phyloP scores from a whole-genome alignment of 1,139 yeast genomes.

The Ogataea hybrid region DNA sequence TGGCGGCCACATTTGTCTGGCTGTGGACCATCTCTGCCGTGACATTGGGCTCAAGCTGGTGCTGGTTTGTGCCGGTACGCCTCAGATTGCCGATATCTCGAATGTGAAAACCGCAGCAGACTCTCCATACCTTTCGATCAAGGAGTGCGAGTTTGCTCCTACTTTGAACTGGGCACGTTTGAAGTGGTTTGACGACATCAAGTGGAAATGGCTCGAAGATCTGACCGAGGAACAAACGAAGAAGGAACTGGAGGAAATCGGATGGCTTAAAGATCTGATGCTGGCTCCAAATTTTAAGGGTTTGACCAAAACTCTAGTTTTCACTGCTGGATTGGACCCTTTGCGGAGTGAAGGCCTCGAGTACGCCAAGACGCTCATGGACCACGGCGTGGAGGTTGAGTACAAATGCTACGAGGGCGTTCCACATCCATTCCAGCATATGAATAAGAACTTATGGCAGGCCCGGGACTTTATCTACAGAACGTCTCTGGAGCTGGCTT shows the following conservation, averaged over 20 bases:
- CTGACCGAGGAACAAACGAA: slow-evolving; percentile 16
- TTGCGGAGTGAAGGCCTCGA: slow-evolving; percentile 34
- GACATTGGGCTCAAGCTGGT: slow-evolving; percentile 27
- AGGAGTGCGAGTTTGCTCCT: slow-evolving; percentile 31
- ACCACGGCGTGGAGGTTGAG: slow-evolving; percentile 28
- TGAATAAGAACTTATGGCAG: slow-evolving; percentile 19
- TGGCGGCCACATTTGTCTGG: slow-evolving; percentile 28
- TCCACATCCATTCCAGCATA: slow-evolving; percentile 31
- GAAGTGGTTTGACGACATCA: slow-evolving; percentile 31
- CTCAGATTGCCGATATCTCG: slow-evolving; percentile 31
- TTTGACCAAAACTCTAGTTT: slow-evolving; percentile 31
- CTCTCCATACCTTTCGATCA: slow-evolving; percentile 28
- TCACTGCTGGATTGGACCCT: slow-evolving; percentile 34
- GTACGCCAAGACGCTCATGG: slow-evolving; percentile 31
- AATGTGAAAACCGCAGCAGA: slow-evolving; percentile 22
- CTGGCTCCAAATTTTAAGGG: slow-evolving; percentile 26
- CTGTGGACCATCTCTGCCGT: slow-evolving; percentile 29
- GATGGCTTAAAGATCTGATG: slow-evolving; percentile 27
- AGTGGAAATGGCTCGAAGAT: slow-evolving; percentile 14
- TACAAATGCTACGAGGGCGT: slow-evolving; percentile 30
- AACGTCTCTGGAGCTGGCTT: slow-evolving; percentile 17
- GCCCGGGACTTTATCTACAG: slow-evolving; percentile 18
- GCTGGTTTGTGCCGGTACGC: slow-evolving; percentile 35
- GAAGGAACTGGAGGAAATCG: slow-evolving; percentile 21
- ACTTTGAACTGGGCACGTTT: slow-evolving; percentile 33